Percentiles rank a stretch among this genome's conserved stretches.
Evolutionary conservation across 495 filamentous ascomycete genomes (phyloP).

Genomic region (Platismatia glauca): DNA sequence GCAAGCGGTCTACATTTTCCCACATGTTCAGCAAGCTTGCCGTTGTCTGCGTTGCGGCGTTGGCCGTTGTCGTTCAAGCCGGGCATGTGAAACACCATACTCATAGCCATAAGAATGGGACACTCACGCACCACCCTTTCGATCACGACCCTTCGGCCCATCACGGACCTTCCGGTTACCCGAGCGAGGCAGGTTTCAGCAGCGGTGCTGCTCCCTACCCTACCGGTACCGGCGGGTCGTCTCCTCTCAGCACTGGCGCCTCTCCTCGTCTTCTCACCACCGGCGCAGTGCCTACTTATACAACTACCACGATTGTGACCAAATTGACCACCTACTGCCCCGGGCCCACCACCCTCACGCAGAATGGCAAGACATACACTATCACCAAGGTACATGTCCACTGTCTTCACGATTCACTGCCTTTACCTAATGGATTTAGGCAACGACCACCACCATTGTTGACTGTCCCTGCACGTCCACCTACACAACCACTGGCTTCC

Average conservation of each 20-base stretch:
- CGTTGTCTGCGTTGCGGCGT: conserved; percentile 39
- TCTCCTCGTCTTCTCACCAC: conserved; percentile 4
- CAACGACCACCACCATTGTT: conserved; percentile 25
- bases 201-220: conserved; percentile 8
- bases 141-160: not conserved
- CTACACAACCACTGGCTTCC: conserved; percentile 12
- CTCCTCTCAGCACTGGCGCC: conserved; percentile 8
- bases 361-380: conserved; percentile 66
- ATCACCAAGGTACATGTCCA: conserved; percentile 52
- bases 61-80: conserved; percentile 38
- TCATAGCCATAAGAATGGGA: conserved; percentile 21
- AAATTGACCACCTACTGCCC: conserved; percentile 13
- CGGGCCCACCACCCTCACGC: conserved; percentile 41
- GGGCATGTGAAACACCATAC: conserved; percentile 26
- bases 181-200: not conserved
- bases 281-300: conserved; percentile 11
- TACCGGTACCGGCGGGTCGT: not conserved
- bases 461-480: conserved; percentile 16
- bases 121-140: not conserved
- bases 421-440: conserved; percentile 7
- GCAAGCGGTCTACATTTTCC: conserved; percentile 8
- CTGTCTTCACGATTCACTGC: not conserved
- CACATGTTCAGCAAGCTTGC: conserved; percentile 39
- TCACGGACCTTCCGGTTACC: not conserved
- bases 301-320: conserved; percentile 12